Evolutionary conservation across 371 early-diverging fungal genomes (phyloP).

Genomic region (Mucor indicus): DNA sequence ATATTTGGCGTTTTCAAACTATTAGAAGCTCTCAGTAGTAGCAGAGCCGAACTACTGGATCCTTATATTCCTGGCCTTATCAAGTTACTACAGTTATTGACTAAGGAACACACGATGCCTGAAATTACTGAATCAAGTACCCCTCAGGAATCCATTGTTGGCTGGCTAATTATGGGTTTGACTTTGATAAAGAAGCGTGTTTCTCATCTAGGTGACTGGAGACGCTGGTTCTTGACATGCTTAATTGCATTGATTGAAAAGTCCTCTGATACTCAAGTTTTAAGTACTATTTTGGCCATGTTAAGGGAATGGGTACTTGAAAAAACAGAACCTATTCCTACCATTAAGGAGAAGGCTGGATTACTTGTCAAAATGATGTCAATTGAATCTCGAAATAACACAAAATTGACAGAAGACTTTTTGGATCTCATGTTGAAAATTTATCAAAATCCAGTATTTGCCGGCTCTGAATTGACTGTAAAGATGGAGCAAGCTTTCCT

Average conservation of each 20-base stretch:
- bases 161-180: slow-evolving; percentile 65
- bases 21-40: slow-evolving; percentile 69
- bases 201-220: slow-evolving; percentile 82
- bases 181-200: slow-evolving; percentile 76
- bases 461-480: slow-evolving; percentile 88
- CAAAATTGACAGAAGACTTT: slow-evolving; percentile 73
- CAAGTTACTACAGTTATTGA: slow-evolving; percentile 78
- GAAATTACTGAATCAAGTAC: slow-evolving; percentile 18
- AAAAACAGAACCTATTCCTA: slow-evolving; percentile 84
- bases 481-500: slow-evolving; percentile 93
- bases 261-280: slow-evolving; percentile 68
- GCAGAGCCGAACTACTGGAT: slow-evolving; percentile 69
- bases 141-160: slow-evolving; percentile 55
- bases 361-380: slow-evolving; percentile 89
- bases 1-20: slow-evolving; percentile 70
- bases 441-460: slow-evolving; percentile 77
- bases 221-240: slow-evolving; percentile 82
- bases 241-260: slow-evolving; percentile 83
- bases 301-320: slow-evolving; percentile 87
- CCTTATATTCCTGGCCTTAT: slow-evolving; percentile 73
- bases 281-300: slow-evolving; percentile 76
- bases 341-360: slow-evolving; percentile 93
- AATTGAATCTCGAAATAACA: slow-evolving; percentile 68
- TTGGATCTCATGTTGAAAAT: slow-evolving; percentile 84
- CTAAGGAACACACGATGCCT: slow-evolving; percentile 71